A percentile compares a stretch with the other conserved stretches of the same genome.
Evolutionary conservation across 2,329 filamentous ascomycete genomes (phyloP).

Genomic region (Ophiostoma angusticollis): DNA sequence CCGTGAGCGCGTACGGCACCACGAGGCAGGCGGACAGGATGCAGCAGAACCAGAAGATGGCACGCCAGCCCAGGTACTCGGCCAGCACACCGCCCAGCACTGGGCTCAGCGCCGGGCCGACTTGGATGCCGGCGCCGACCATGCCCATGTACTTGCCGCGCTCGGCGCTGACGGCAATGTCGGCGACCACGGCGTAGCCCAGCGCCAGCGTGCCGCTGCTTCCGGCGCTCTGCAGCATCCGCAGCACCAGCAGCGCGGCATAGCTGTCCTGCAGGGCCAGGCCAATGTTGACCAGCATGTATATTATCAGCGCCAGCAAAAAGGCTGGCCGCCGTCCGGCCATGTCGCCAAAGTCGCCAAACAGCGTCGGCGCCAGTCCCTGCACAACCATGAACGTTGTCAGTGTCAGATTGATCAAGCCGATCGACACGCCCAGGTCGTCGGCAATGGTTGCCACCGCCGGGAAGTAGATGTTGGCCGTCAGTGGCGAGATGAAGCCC

Average conservation of each 20-base stretch:
- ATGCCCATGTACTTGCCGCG: slow-evolving; percentile 62
- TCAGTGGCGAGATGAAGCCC: slow-evolving; percentile 44
- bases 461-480: slow-evolving; percentile 45
- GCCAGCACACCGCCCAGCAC: slow-evolving; percentile 52
- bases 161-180: slow-evolving; percentile 55
- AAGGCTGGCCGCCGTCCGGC: slow-evolving; percentile 50
- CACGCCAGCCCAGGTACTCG: slow-evolving; percentile 53
- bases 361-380: slow-evolving; percentile 45
- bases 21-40: slow-evolving; percentile 40
- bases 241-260: slow-evolving; percentile 44
- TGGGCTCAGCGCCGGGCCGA: slow-evolving; percentile 43
- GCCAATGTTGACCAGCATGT: slow-evolving; percentile 45
- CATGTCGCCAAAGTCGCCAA: slow-evolving; percentile 49
- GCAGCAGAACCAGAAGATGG: slow-evolving; percentile 56
- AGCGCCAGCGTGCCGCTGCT: slow-evolving; percentile 60
- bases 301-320: slow-evolving; percentile 43
- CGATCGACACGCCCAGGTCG: slow-evolving; percentile 26
- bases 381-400: slow-evolving; percentile 55
- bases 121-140: slow-evolving; percentile 44
- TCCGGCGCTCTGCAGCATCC: slow-evolving; percentile 50
- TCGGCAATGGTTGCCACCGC: slow-evolving; percentile 27
- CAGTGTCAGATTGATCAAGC: slow-evolving; percentile 35
- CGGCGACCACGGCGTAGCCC: slow-evolving; percentile 57
- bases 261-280: slow-evolving; percentile 46
- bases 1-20: slow-evolving; percentile 38